Evolutionary conservation across 2,329 filamentous ascomycete genomes (phyloP).

Genomic region (Gaeumannomyces tritici): DNA sequence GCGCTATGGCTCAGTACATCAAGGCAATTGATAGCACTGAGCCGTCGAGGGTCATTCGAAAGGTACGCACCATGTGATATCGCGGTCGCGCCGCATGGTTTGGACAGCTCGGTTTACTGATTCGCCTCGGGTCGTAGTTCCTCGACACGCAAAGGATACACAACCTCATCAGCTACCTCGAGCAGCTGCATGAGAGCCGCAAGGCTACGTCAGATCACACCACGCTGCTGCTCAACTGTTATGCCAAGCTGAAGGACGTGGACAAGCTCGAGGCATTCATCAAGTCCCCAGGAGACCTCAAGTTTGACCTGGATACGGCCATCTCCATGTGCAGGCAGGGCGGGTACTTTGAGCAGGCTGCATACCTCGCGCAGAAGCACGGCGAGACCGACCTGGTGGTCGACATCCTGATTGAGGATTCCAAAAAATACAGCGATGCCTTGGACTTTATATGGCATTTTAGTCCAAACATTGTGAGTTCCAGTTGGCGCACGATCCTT

Average conservation of each 20-base stretch:
- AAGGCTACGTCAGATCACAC: conserved; percentile 93
- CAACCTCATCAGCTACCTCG: conserved; percentile 92
- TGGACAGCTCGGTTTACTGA: no score
- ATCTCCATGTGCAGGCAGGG: conserved; percentile 97
- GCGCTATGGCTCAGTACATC: conserved; percentile 98
- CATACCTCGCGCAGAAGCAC: conserved; percentile 89
- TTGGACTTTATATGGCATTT: conserved; percentile 86
- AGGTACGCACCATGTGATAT: conserved; percentile 37
- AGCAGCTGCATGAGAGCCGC: conserved; percentile 89
- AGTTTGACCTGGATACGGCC: conserved; percentile 93
- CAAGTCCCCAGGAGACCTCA: conserved; percentile 86
- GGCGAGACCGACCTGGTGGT: conserved; percentile 89
- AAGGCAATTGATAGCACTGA: conserved; percentile 94
- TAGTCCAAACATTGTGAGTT: conserved; percentile 64
- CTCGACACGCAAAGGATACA: conserved; percentile 95
- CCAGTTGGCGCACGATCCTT: neutral
- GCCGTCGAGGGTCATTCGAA: conserved; percentile 90
- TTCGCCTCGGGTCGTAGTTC: conserved; percentile 25
- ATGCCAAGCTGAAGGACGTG: conserved; percentile 95
- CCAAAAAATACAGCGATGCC: conserved; percentile 80
- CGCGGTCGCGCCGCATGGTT: no score
- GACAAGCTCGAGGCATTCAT: conserved; percentile 95
- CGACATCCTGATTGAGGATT: conserved; percentile 92
- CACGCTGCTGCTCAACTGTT: conserved; percentile 89
- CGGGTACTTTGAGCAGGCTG: conserved; percentile 93